Evolutionary conservation across 176 grass and related monocot species (phyloP).

Genomic region (Ensete ventricosum): DNA sequence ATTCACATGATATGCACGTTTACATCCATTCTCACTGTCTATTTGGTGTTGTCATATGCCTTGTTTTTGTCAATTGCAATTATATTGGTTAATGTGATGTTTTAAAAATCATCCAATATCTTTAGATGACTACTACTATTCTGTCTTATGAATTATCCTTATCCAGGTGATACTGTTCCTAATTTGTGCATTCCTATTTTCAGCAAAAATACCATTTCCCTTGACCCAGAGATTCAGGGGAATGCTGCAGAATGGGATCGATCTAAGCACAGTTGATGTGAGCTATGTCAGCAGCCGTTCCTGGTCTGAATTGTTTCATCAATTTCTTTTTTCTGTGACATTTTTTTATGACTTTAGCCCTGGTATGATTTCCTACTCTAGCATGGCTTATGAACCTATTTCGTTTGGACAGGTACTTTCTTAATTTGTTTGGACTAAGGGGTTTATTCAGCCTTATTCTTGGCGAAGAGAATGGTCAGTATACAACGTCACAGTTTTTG

Average conservation of each 20-base stretch:
- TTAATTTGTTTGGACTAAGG: slow-evolving; percentile 98
- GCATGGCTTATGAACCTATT: neutral
- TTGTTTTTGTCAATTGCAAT: too few relatives aligned
- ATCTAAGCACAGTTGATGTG: slow-evolving; percentile 94
- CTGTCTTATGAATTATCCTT: too few relatives aligned
- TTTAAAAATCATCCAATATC: too few relatives aligned
- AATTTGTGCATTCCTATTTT: neutral
- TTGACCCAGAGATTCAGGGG: slow-evolving; percentile 88
- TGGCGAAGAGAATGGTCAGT: slow-evolving; percentile 92
- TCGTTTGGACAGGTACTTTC: slow-evolving; percentile 69
- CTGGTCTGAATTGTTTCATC: slow-evolving; percentile 40
- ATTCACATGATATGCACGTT: neutral
- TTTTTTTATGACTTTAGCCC: neutral
- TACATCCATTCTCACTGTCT: neutral
- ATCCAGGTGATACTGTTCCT: too few relatives aligned
- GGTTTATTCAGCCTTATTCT: slow-evolving; percentile 96
- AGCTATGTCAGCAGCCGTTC: slow-evolving; percentile 99
- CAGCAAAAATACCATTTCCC: slow-evolving; percentile 95
- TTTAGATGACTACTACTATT: too few relatives aligned
- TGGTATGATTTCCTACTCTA: slow-evolving; percentile 7
- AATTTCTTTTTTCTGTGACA: neutral
- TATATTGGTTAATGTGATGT: too few relatives aligned
- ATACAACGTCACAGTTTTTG: neutral
- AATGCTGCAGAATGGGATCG: slow-evolving; percentile 99
- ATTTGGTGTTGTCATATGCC: too few relatives aligned